These are phyloP conservation scores for Thermothielavioides terrestris DNA, from an alignment of 495 filamentous ascomycete species.

Conservation along the genomic window DNA sequence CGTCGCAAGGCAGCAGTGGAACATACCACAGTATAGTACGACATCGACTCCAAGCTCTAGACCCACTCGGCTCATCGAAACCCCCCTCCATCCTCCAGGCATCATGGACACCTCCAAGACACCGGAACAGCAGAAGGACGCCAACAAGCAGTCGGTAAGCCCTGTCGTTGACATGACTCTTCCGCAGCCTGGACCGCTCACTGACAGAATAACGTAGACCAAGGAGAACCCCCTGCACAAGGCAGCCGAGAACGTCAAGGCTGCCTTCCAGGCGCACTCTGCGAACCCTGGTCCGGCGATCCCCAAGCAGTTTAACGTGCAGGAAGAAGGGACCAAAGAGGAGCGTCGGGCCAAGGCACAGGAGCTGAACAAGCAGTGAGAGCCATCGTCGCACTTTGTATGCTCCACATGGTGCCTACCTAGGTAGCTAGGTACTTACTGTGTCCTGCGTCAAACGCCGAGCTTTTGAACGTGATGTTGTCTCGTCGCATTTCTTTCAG, in stretches of 20 bases:
- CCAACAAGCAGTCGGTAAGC: constrained; percentile 9
- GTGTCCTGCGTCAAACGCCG: too few relatives aligned
- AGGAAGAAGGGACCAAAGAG: constrained; percentile 54
- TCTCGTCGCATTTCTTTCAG: too few relatives aligned
- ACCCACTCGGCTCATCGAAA: not conserved
- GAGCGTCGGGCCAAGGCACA: constrained; percentile 55
- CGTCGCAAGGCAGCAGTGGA: too few relatives aligned
- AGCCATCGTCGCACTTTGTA: not conserved
- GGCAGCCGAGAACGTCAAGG: constrained; percentile 19
- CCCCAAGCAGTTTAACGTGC: constrained; percentile 35
- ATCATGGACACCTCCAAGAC: constrained; percentile 18
- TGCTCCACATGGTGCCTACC: not conserved
- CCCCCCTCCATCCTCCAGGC: not conserved
- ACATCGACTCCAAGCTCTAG: not conserved
- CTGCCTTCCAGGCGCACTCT: constrained; percentile 34
- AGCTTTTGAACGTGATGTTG: too few relatives aligned
- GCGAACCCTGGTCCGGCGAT: constrained; percentile 45
- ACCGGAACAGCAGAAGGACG: constrained; percentile 8
- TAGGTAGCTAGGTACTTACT: too few relatives aligned
- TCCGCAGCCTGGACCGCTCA: not conserved
- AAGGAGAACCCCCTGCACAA: constrained; percentile 18
- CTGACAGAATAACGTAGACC: not conserved
- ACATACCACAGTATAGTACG: too few relatives aligned
- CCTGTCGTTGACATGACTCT: not conserved
- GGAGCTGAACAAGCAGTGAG: constrained; percentile 51